phyloP scores from a whole-genome alignment of 139 green algal species.

The Helicosporidium sp. region DNA sequence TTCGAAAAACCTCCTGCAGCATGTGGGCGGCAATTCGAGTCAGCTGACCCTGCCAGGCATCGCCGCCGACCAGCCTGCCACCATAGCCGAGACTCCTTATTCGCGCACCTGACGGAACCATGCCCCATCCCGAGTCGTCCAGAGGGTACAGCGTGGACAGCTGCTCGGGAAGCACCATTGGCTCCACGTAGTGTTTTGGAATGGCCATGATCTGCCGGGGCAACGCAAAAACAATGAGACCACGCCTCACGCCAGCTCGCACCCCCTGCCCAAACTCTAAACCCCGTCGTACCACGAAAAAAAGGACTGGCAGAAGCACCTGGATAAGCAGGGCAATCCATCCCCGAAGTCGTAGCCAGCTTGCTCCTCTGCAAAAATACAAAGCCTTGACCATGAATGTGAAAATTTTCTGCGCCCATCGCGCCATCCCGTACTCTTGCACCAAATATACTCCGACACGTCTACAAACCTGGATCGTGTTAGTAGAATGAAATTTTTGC shows the following conservation, averaged over 20 bases:
- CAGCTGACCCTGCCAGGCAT: too few relatives aligned
- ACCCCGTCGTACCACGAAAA: conserved; percentile 21
- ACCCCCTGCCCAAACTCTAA: neutral
- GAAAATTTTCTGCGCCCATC: too few relatives aligned
- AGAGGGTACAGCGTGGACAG: conserved; percentile 13
- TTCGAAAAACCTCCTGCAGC: too few relatives aligned
- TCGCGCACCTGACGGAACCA: conserved; percentile 30
- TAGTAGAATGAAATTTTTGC: conserved; percentile 40
- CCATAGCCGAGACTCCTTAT: too few relatives aligned
- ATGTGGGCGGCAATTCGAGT: too few relatives aligned
- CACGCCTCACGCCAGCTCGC: neutral
- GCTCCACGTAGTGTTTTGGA: conserved; percentile 48
- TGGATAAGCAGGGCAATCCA: conserved; percentile 21
- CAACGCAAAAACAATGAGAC: neutral
- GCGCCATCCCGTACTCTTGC: too few relatives aligned
- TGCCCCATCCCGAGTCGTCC: conserved; percentile 15
- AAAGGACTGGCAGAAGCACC: conserved; percentile 13
- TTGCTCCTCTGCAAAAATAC: too few relatives aligned
- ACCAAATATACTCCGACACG: too few relatives aligned
- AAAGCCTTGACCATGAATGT: too few relatives aligned
- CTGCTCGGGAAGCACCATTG: conserved; percentile 11
- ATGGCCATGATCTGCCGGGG: conserved; percentile 31
- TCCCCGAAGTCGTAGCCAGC: conserved; percentile 20
- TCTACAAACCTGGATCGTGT: too few relatives aligned
- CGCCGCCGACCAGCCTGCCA: too few relatives aligned